Conservation (phyloP, 345 rosid species). For the Citrus medica region DNA sequence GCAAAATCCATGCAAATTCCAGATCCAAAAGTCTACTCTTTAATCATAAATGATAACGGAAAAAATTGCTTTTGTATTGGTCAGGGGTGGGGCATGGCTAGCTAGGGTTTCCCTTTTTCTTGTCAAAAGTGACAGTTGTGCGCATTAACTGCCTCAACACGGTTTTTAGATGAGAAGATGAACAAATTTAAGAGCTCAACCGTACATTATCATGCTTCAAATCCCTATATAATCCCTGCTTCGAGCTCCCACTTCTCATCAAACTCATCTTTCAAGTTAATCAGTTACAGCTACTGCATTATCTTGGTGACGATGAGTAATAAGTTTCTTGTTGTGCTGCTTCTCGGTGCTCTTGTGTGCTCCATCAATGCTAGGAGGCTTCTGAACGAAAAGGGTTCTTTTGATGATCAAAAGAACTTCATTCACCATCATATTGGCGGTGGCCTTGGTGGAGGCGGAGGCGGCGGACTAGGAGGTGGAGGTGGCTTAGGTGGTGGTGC, state of each 20-base stretch:
- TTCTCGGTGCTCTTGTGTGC: slow-evolving; percentile 36
- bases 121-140: slow-evolving; percentile 31
- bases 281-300: neutral
- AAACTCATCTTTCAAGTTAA: neutral
- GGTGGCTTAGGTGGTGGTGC: slow-evolving; percentile 35
- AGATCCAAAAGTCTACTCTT: slow-evolving; percentile 26
- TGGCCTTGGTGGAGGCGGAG: slow-evolving; percentile 31
- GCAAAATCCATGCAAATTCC: neutral
- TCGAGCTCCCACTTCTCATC: slow-evolving; percentile 15
- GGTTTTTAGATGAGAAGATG: slow-evolving; percentile 39
- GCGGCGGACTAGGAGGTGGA: slow-evolving; percentile 31
- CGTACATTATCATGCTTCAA: neutral
- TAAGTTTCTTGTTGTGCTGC: slow-evolving; percentile 31
- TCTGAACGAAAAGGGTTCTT: slow-evolving; percentile 22
- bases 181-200: slow-evolving; percentile 25
- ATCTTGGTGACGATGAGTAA: slow-evolving; percentile 3
- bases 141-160: slow-evolving; percentile 29
- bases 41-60: neutral
- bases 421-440: slow-evolving; percentile 20
- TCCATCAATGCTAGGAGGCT: slow-evolving; percentile 34
- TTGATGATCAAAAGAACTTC: slow-evolving; percentile 41
- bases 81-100: slow-evolving; percentile 10
- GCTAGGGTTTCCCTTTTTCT: slow-evolving; percentile 2
- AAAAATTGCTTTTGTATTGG: neutral
- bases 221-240: slow-evolving; percentile 18